Percentiles rank a stretch among this genome's conserved stretches.
phyloP scores from a whole-genome alignment of 345 rosid genomes.

The Turritis glabra region DNA sequence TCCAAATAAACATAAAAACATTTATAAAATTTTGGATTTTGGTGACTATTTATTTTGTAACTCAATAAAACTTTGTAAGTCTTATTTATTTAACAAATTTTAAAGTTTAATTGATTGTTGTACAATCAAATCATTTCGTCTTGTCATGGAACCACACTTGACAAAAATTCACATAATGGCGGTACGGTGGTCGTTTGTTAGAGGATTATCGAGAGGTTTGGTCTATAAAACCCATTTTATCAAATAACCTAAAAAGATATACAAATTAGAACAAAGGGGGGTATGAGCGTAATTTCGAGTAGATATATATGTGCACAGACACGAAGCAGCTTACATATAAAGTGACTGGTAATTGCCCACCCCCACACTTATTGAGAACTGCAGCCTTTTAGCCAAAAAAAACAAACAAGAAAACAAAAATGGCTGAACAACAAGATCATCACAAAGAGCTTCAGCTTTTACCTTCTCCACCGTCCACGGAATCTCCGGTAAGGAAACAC shows the following conservation, averaged over 20 bases:
- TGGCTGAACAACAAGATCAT: constrained; percentile 43
- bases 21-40: background rate
- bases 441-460: constrained; percentile 82
- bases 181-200: constrained; percentile 37
- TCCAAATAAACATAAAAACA: too few species aligned
- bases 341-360: constrained; percentile 36
- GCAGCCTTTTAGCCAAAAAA: constrained; percentile 29
- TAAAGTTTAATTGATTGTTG: background rate
- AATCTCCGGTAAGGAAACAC: constrained; percentile 29
- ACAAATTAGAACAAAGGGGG: background rate
- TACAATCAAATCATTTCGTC: constrained; percentile 32
- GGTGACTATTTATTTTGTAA: background rate
- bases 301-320: constrained; percentile 23
- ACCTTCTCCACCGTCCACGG: constrained; percentile 49
- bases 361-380: constrained; percentile 32
- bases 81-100: background rate
- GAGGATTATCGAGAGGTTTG: constrained; percentile 8
- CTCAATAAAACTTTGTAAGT: background rate
- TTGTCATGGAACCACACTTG: constrained; percentile 17
- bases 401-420: constrained; percentile 20
- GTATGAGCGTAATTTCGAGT: background rate
- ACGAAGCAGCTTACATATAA: constrained; percentile 39
- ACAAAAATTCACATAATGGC: constrained; percentile 26
- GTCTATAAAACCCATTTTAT: background rate
- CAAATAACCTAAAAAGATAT: background rate